Conservation (phyloP, 1,284 basidiomycete genomes). For the Crucibulum parvulum region DNA sequence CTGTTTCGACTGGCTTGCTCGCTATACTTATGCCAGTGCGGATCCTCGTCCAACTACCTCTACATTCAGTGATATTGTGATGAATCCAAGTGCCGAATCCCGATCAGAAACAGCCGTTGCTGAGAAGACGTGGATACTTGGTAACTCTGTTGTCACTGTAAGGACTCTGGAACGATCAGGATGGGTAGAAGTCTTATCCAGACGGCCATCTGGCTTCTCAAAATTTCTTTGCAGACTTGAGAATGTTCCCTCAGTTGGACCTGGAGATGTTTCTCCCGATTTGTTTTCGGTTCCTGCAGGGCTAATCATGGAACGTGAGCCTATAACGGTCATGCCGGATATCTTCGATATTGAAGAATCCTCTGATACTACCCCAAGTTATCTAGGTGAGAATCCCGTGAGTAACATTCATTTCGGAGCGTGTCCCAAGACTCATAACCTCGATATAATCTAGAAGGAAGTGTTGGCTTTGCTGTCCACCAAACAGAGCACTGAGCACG, state of each 20-base stretch:
- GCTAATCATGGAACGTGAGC: constrained; percentile 75
- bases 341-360: too few relatives aligned
- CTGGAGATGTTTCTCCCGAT: constrained; percentile 86
- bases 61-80: constrained; percentile 77
- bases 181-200: constrained; percentile 90
- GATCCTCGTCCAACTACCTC: constrained; percentile 90
- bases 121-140: constrained; percentile 89
- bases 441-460: constrained; percentile 21
- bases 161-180: constrained; percentile 78
- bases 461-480: constrained; percentile 29
- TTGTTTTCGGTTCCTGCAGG: constrained; percentile 73
- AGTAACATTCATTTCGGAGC: too few relatives aligned
- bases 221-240: constrained; percentile 90
- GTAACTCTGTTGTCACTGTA: constrained; percentile 88
- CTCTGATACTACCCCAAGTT: background rate
- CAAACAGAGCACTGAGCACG: constrained; percentile 22
- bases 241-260: constrained; percentile 85
- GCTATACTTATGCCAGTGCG: constrained; percentile 94
- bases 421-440: background rate
- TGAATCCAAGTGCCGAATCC: constrained; percentile 51
- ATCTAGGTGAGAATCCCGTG: too few relatives aligned
- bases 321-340: constrained; percentile 35
- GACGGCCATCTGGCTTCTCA: constrained; percentile 91
- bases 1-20: constrained; percentile 97
- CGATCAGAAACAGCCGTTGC: constrained; percentile 47